Evolutionary conservation across 2,329 filamentous ascomycete genomes (phyloP).

Genomic region (Dothideomycetes sp.): DNA sequence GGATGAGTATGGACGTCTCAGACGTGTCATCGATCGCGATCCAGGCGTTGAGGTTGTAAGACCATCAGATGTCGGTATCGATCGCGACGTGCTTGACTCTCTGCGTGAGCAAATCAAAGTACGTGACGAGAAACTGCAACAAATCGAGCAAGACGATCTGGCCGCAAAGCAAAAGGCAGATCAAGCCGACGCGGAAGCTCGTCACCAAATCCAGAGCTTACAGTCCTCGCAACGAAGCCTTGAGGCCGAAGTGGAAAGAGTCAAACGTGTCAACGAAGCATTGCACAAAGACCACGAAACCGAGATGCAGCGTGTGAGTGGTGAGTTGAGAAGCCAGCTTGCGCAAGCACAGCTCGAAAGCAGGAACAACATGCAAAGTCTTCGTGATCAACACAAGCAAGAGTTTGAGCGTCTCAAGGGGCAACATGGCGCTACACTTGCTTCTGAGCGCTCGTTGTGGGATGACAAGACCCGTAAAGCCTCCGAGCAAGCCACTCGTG

Average conservation of each 20-base stretch:
- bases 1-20: constrained; percentile 82
- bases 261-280: constrained; percentile 60
- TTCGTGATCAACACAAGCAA: constrained; percentile 32
- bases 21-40: constrained; percentile 80
- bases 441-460: constrained; percentile 26
- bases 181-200: constrained; percentile 66
- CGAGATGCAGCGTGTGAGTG: constrained; percentile 18
- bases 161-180: constrained; percentile 50
- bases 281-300: constrained; percentile 62
- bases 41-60: constrained; percentile 80
- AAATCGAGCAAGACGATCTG: constrained; percentile 47
- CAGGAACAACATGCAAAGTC: constrained; percentile 20
- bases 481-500: constrained; percentile 15
- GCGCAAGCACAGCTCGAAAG: constrained; percentile 36
- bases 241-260: constrained; percentile 38
- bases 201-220: constrained; percentile 31
- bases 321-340: constrained; percentile 37
- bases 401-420: constrained; percentile 21
- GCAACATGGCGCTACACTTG: constrained; percentile 28
- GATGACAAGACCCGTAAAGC: constrained; percentile 17
- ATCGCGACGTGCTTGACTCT: constrained; percentile 84
- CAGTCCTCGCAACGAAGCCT: constrained; percentile 15
- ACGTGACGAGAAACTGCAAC: constrained; percentile 52
- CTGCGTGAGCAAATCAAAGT: constrained; percentile 69
- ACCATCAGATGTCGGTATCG: constrained; percentile 74